Base-by-base conservation (phyloP, 2,329 filamentous ascomycete species). In the Arthrobotrys megalospora region DNA sequence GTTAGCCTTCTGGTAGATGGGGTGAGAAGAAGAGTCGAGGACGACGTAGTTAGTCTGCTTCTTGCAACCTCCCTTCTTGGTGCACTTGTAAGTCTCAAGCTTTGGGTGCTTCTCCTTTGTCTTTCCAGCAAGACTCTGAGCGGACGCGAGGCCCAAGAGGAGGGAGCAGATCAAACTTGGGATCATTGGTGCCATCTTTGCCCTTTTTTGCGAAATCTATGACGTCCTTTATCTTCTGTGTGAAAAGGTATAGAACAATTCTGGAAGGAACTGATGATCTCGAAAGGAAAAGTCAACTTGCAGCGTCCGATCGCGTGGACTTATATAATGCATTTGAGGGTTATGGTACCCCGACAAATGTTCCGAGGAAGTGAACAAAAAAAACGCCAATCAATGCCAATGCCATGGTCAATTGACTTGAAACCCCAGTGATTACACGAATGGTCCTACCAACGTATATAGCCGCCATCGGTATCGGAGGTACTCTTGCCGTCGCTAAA, bases 71-170 rank as follows among this genome's bases (percentile, higher is more conserved):
- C 83, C 83, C 3, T 82, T 83, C 36, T 85, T 86, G 21, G 87
- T 88, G 83, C 88, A 89, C 77, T 86, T 85, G 82, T 85, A 88
- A 1, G 88, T 89, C 2, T 84, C 85, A 64, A 89, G 82, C 80
- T 85, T 85, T 36, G 88, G 88, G 67, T 89, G 88, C 24, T 85
- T 84, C 80, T 89, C 87, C 4, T 85, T 83, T 8, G 81, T 82
- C 24, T 82, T 82, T 34, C 84, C 84, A 75, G 85, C 84, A n/a
- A 84, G 83, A n/a, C 83, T 83, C 80, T 86, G 86, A 4, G 83
- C 85, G 48, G 82, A 69, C n/a, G 81, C 80, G n/a, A 84, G 79
- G 19, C 82, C 80, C 32, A 81, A 60, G 50, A 83, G 68, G 62
- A 72, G 60, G 36, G 70, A 75, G 38, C 52, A 11, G 83, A 80